Percentiles rank a stretch among this genome's conserved stretches.
Conservation (phyloP, 345 rosid genomes). For the Eucalyptus pauciflora region DNA sequence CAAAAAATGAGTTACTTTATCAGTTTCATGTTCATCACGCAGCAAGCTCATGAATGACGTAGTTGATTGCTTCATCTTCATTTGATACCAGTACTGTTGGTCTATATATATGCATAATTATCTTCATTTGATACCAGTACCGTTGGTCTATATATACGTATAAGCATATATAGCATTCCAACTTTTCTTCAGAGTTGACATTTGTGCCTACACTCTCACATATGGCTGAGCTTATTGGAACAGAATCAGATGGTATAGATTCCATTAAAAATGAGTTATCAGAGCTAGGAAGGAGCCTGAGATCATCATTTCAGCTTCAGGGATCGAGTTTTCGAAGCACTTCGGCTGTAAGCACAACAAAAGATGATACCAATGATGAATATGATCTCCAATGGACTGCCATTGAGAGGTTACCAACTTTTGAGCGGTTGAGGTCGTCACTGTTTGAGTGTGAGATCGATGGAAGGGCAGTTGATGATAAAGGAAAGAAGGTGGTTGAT, state of each 20-base stretch:
- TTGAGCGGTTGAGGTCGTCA: constrained; percentile 37
- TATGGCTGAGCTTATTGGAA: constrained; percentile 42
- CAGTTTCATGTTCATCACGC: neutral
- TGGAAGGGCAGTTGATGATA: neutral
- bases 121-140: neutral
- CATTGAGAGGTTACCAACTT: constrained; percentile 61
- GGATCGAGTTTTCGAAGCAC: constrained; percentile 26
- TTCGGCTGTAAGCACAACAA: constrained; percentile 7
- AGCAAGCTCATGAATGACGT: neutral
- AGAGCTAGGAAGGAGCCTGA: constrained; percentile 54
- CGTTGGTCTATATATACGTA: neutral
- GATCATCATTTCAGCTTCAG: constrained; percentile 38
- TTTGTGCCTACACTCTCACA: neutral
- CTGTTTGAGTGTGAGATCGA: constrained; percentile 14
- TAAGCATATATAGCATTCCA: neutral
- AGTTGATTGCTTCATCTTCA: neutral
- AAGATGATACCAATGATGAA: constrained; percentile 19
- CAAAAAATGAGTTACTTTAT: neutral
- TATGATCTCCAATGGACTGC: constrained; percentile 50
- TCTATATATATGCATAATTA: neutral
- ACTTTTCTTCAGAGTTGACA: neutral
- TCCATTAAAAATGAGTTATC: constrained; percentile 45
- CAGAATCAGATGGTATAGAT: constrained; percentile 43
- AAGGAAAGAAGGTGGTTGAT: constrained; percentile 28
- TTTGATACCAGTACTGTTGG: neutral